Percentiles rank a stretch among this genome's conserved stretches.
Conservation (phyloP, 768 basidiomycete species). For the Trametes gibbosa region DNA sequence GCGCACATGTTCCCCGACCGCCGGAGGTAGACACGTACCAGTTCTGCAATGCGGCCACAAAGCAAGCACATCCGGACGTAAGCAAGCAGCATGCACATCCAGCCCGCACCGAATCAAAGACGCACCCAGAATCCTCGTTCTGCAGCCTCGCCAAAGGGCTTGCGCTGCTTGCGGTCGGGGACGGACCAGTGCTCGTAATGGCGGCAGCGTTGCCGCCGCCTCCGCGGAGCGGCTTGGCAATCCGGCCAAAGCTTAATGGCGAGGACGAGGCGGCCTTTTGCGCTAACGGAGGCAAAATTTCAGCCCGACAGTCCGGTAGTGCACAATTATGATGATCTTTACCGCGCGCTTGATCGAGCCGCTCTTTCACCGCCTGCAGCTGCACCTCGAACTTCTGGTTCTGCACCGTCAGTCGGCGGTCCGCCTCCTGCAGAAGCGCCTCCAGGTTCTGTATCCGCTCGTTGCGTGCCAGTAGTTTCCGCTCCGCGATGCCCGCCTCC, state of each 20-base stretch:
- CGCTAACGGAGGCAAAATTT: slow-evolving; percentile 42
- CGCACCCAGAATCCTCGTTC: slow-evolving; percentile 67
- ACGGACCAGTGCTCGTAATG: slow-evolving; percentile 40
- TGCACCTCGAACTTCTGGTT: slow-evolving; percentile 96
- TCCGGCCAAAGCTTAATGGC: slow-evolving; percentile 84
- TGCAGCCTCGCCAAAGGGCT: slow-evolving; percentile 73
- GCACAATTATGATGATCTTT: slow-evolving; percentile 24
- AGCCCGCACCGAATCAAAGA: neutral
- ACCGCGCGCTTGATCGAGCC: slow-evolving; percentile 93
- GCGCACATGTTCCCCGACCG: neutral
- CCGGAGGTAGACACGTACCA: slow-evolving; percentile 10
- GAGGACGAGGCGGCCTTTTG: slow-evolving; percentile 74
- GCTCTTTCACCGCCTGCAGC: slow-evolving; percentile 86
- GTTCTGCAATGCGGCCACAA: slow-evolving; percentile 2
- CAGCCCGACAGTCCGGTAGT: slow-evolving; percentile 11
- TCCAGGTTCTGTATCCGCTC: slow-evolving; percentile 98
- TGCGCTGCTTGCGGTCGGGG: slow-evolving; percentile 43
- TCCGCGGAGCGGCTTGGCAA: slow-evolving; percentile 94
- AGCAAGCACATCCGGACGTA: slow-evolving; percentile 8
- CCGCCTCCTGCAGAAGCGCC: slow-evolving; percentile 87
- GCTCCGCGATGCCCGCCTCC: slow-evolving; percentile 94
- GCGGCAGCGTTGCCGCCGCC: slow-evolving; percentile 66
- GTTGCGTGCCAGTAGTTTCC: slow-evolving; percentile 92
- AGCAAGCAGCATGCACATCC: neutral
- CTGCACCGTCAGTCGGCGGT: slow-evolving; percentile 86